These are phyloP conservation scores for Podospora tetraspora DNA, from an alignment of 495 filamentous ascomycete genomes.

Conservation along the genomic window DNA sequence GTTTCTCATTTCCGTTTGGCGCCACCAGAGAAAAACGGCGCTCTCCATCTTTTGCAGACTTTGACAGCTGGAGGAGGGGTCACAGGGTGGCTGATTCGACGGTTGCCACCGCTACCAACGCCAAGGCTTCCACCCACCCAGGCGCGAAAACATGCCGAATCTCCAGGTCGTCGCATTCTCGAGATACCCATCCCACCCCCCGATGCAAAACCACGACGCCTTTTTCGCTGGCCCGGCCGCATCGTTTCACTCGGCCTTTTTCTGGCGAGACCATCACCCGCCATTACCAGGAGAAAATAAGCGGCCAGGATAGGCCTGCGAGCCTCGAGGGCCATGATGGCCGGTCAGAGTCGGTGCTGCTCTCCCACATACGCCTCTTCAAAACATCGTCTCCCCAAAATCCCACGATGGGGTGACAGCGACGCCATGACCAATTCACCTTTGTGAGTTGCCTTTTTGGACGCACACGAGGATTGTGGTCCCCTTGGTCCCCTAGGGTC, in stretches of 20 bases:
- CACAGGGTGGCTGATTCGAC: not conserved
- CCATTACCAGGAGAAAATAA: not conserved
- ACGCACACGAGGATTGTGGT: not conserved
- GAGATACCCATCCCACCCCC: conserved; percentile 9
- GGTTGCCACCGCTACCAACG: not conserved
- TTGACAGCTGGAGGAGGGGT: not conserved
- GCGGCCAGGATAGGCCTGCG: conserved; percentile 3
- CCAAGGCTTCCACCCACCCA: not conserved
- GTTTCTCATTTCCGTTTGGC: not conserved
- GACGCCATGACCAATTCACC: not conserved
- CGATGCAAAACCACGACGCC: conserved; percentile 1
- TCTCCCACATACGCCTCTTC: not conserved
- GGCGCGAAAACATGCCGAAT: conserved; percentile 5
- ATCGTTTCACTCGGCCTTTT: conserved; percentile 1
- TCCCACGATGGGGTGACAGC: not conserved
- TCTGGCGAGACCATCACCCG: not conserved
- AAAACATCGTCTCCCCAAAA: not conserved
- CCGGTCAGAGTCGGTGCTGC: not conserved
- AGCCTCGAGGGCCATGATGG: not conserved
- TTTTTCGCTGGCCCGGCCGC: conserved; percentile 6
- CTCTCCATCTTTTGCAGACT: not conserved
- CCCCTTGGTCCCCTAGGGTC: not conserved
- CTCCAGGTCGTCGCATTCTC: not conserved
- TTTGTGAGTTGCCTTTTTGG: not conserved
- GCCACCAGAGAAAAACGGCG: not conserved